Percentiles rank a stretch among this genome's conserved stretches.
Conservation (phyloP, 2,329 filamentous ascomycete species). For the Colletotrichum agaves region DNA sequence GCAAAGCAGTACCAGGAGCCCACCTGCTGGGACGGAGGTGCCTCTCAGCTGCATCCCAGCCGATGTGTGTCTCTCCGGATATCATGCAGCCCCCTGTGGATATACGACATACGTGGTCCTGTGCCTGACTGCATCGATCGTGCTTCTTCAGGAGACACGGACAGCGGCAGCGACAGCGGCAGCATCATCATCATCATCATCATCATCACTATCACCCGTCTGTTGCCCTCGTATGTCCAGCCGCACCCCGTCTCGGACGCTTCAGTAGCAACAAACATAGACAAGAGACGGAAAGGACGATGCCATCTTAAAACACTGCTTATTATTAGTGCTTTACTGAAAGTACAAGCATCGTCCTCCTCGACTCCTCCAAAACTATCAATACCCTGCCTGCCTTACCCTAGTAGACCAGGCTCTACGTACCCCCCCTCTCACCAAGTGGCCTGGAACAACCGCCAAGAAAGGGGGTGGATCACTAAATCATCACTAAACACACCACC, state of each 20-base stretch:
- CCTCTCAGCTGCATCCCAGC: constrained; percentile 12
- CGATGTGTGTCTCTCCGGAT: constrained; percentile 1
- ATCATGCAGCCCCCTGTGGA: neutral
- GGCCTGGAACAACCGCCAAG: constrained; percentile 26
- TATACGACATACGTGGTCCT: neutral
- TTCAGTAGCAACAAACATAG: too few relatives aligned
- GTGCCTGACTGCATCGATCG: neutral
- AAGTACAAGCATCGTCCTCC: constrained; percentile 5
- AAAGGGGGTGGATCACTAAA: constrained; percentile 33
- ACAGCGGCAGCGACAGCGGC: neutral
- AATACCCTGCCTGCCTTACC: constrained; percentile 12
- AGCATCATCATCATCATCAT: too few relatives aligned
- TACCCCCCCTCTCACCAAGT: constrained; percentile 23
- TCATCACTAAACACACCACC: constrained; percentile 36
- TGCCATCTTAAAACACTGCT: too few relatives aligned
- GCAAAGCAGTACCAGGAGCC: constrained; percentile 11
- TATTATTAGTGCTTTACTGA: neutral
- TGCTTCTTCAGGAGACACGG: neutral
- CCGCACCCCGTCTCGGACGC: too few relatives aligned
- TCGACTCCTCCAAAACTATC: neutral
- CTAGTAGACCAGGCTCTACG: constrained; percentile 7
- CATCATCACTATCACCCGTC: too few relatives aligned
- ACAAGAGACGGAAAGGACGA: too few relatives aligned
- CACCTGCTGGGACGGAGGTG: constrained; percentile 23
- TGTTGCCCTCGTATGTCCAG: too few relatives aligned